Evolutionary conservation across 768 basidiomycete species (phyloP).

Genomic region (Suillus spraguei): DNA sequence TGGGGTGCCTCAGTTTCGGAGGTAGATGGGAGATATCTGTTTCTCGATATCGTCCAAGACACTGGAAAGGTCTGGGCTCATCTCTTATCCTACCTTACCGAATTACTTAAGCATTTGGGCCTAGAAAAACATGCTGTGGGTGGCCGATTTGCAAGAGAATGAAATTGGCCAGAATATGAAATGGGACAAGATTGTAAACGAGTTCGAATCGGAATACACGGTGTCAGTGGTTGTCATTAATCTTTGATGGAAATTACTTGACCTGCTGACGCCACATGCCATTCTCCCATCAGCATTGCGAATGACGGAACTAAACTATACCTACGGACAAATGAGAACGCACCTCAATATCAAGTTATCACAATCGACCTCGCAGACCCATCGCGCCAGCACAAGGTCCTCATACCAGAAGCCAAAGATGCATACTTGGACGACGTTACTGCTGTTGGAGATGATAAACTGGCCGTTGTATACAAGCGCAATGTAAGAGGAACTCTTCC

Average conservation of each 20-base stretch:
- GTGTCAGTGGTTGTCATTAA: slow-evolving; percentile 47
- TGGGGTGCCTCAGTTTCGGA: slow-evolving; percentile 59
- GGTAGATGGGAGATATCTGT: slow-evolving; percentile 64
- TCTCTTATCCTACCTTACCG: slow-evolving; percentile 6
- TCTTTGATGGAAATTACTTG: slow-evolving; percentile 1
- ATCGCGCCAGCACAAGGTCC: slow-evolving; percentile 49
- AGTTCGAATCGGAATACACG: slow-evolving; percentile 67
- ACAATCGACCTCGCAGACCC: slow-evolving; percentile 60
- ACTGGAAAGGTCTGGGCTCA: slow-evolving; percentile 54
- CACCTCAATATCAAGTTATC: slow-evolving; percentile 67
- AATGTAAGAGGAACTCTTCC: slow-evolving; percentile 50
- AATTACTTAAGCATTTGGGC: slow-evolving; percentile 1
- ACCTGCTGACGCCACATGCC: not conserved
- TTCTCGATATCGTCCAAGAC: slow-evolving; percentile 57
- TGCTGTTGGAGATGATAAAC: slow-evolving; percentile 54
- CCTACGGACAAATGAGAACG: slow-evolving; percentile 64
- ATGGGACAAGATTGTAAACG: slow-evolving; percentile 72
- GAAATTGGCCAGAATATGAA: slow-evolving; percentile 64
- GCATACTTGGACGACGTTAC: slow-evolving; percentile 57
- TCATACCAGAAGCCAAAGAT: slow-evolving; percentile 70
- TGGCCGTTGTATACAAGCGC: slow-evolving; percentile 67
- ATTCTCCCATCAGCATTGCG: slow-evolving; percentile 48
- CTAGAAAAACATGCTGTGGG: slow-evolving; percentile 79
- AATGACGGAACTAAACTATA: slow-evolving; percentile 67
- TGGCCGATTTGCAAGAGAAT: slow-evolving; percentile 62